Base-by-base conservation (phyloP, 2,329 filamentous ascomycete species). In the Cercospora brassicicola region DNA sequence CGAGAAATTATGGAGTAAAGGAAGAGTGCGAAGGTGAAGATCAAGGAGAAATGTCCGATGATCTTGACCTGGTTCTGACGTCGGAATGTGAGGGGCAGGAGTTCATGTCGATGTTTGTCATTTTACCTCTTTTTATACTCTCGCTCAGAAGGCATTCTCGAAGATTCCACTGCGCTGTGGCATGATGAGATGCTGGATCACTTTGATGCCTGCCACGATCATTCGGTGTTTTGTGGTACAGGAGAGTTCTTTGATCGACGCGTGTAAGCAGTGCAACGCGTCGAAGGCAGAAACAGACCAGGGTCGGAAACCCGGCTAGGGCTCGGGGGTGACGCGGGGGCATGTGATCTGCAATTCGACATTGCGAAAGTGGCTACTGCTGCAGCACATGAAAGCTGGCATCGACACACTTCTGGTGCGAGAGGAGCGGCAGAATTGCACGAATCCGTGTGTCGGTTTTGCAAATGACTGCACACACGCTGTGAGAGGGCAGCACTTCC, bases 351-450 rank as follows among this genome's bases (percentile, higher is more conserved):
- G 26, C 26, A 48, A 59, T 59, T 59, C 30, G 30, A n/a, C 28
- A 59, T 33, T 15, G 53, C 53, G 18, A 26, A 55, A 26, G 28
- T 51, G 28, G 60, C 42, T 23, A 53, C 61, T 55, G 45, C 26
- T 51, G 45, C 26, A 20, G 62, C 62, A 64, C 56, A 42, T 59
- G 62, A 64, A 64, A 64, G 62, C 61, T 64, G 53, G 62, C 62
- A 64, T 64, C 36, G 48, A 42, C 45, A 8, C 31, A 8, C 31
- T 23, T 26, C 30, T 42, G 36, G 15, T 28, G 23, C 23, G 48
- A 64, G 36, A 42, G 36, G 36, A 42, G 36, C 36, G 36, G 36
- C 36, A n/a, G 1, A n/a, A n/a, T 42, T 31, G 42, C n/a, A 28
- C 30, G 20, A 20, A 15, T 31, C 8, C n/a, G 59, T 1, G 10